Percentiles rank a stretch among this genome's conserved stretches.
These are phyloP conservation scores for Melaleuca quinquenervia DNA, from an alignment of 345 rosid species.

Conservation along the genomic window DNA sequence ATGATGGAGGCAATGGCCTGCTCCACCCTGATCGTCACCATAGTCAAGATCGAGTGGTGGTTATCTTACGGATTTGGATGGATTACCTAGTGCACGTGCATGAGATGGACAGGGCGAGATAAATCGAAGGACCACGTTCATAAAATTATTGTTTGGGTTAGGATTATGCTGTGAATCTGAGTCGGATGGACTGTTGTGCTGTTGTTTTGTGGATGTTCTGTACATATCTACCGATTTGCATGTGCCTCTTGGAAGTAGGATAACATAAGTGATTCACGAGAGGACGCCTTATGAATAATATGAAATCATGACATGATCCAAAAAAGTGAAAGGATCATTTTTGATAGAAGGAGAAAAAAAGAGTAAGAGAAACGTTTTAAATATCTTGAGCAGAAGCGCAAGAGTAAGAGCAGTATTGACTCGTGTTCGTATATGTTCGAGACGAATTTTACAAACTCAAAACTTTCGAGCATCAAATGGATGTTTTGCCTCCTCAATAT, in stretches of 20 bases:
- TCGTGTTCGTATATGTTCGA: not conserved
- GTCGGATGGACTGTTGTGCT: not conserved
- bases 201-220: not conserved
- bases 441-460: no score
- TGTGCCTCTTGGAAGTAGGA: not conserved
- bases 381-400: not conserved
- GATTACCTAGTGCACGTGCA: not conserved
- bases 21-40: not conserved
- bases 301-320: not conserved
- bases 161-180: not conserved
- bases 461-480: no score
- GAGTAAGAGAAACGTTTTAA: not conserved
- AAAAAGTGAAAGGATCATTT: not conserved
- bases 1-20: not conserved
- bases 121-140: not conserved
- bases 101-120: not conserved
- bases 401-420: not conserved
- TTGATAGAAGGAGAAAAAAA: rapidly evolving
- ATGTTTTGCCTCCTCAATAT: no score
- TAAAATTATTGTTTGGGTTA: not conserved
- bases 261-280: not conserved
- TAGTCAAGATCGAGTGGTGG: not conserved
- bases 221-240: not conserved
- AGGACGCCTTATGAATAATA: not conserved
- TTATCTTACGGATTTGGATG: not conserved